Evolutionary conservation across 2,329 filamentous ascomycete genomes (phyloP).

Genomic region (Claviceps quebecensis): DNA sequence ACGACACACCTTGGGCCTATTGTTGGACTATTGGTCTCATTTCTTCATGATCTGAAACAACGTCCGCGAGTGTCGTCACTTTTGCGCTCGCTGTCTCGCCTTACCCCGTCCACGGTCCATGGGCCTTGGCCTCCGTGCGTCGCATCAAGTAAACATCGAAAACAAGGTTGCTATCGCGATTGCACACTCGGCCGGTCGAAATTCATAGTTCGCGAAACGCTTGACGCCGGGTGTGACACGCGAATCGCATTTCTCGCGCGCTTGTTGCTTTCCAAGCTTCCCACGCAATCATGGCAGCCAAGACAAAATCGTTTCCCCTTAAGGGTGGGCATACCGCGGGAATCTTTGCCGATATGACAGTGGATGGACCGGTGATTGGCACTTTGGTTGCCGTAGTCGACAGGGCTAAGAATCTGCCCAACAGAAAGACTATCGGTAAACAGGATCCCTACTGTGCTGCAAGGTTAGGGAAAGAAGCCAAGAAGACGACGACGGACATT

Average conservation of each 20-base stretch:
- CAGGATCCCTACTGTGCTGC: constrained; percentile 96
- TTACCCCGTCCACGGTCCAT: no score
- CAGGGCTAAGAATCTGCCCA: constrained; percentile 91
- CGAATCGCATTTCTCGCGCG: background rate
- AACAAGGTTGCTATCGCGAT: background rate
- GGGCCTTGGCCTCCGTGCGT: no score
- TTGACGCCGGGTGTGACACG: constrained; percentile 4
- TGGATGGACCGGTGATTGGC: constrained; percentile 86
- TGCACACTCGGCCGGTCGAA: background rate
- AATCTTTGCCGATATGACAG: constrained; percentile 85
- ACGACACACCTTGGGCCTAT: background rate
- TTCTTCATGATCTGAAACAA: background rate
- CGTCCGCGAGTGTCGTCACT: background rate
- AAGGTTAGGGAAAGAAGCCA: constrained; percentile 86
- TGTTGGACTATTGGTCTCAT: background rate
- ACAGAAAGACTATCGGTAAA: constrained; percentile 94
- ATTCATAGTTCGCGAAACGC: background rate
- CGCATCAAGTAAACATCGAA: constrained; percentile 8
- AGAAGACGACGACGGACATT: constrained; percentile 90
- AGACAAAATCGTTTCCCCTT: constrained; percentile 39
- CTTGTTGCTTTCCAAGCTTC: background rate
- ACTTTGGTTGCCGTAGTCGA: constrained; percentile 87
- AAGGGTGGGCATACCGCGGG: constrained; percentile 69
- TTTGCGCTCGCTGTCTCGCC: background rate
- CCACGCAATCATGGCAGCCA: constrained; percentile 31